These are phyloP conservation scores for Acanthamoeba castellanii DNA, from an alignment of 208 protist species.

Conservation along the genomic window DNA sequence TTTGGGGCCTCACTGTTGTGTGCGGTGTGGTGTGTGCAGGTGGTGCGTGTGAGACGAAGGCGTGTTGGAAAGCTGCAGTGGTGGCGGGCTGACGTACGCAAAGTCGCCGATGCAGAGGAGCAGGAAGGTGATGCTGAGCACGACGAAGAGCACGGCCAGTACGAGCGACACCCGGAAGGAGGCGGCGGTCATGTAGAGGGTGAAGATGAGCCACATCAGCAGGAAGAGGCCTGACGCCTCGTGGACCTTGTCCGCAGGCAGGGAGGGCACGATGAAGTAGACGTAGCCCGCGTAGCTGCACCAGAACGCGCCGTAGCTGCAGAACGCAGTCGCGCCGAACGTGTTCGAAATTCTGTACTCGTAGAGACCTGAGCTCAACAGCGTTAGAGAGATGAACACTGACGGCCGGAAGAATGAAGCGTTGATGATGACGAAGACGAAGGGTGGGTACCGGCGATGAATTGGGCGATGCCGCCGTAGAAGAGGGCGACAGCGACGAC, in stretches of 20 bases:
- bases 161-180: slow-evolving; percentile 46
- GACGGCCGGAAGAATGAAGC: not conserved
- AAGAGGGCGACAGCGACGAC: slow-evolving; percentile 42
- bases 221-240: slow-evolving; percentile 46
- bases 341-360: slow-evolving; percentile 56
- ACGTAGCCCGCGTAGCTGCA: slow-evolving; percentile 60
- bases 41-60: not conserved
- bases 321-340: slow-evolving; percentile 56
- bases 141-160: slow-evolving; percentile 20
- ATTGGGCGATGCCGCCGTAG: slow-evolving; percentile 69
- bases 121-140: slow-evolving; percentile 44
- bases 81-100: not conserved
- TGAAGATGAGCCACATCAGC: slow-evolving; percentile 70
- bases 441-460: slow-evolving; percentile 36
- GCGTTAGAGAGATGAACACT: not conserved
- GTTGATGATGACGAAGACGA: not conserved
- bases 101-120: slow-evolving; percentile 29
- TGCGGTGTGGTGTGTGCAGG: not conserved
- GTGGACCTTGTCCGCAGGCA: slow-evolving; percentile 1
- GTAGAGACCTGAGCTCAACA: slow-evolving; percentile 14
- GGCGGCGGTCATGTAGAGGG: slow-evolving; percentile 40
- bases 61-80: not conserved
- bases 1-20: slow-evolving; percentile 17
- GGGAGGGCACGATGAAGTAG: slow-evolving; percentile 58
- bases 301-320: slow-evolving; percentile 69